Conservation (phyloP, 139 green algal species). For the Coelastrella sp. region DNA sequence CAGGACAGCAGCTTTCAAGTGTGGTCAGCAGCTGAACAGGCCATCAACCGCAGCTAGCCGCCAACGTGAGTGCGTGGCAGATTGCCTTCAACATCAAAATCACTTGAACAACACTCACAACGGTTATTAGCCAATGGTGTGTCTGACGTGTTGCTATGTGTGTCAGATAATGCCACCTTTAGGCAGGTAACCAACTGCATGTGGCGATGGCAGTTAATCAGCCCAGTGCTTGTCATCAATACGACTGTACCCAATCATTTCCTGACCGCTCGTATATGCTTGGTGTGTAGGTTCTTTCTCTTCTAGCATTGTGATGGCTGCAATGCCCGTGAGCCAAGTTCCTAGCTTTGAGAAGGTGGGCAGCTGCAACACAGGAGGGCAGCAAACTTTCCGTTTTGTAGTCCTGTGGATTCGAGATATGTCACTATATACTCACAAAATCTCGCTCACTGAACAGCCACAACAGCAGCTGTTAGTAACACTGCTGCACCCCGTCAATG, state of each 20-base stretch:
- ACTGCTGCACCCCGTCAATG: no score
- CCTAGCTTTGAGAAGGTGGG: conserved; percentile 40
- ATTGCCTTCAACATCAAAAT: not conserved
- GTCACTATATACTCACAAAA: no score
- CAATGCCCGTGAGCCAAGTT: conserved; percentile 8
- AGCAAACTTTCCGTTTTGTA: not conserved
- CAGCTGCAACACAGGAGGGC: not conserved
- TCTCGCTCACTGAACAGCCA: not conserved
- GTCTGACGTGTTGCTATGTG: no score
- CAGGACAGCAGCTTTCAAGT: conserved; percentile 22
- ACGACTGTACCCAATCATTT: no score
- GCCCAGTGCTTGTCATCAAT: no score
- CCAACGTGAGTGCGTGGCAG: not conserved
- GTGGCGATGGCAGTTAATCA: no score
- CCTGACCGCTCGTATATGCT: no score
- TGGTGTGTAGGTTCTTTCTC: conserved; percentile 2
- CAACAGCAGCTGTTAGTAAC: not conserved
- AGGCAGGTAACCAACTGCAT: no score
- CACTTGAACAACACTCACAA: not conserved
- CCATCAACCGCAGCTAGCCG: not conserved
- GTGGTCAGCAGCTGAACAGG: conserved; percentile 8
- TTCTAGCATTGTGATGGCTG: not conserved
- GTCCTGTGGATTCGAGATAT: no score
- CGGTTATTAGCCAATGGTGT: no score
- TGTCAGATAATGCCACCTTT: no score